Conservation (phyloP, 306 rosid genomes). For the Biancaea sappan region DNA sequence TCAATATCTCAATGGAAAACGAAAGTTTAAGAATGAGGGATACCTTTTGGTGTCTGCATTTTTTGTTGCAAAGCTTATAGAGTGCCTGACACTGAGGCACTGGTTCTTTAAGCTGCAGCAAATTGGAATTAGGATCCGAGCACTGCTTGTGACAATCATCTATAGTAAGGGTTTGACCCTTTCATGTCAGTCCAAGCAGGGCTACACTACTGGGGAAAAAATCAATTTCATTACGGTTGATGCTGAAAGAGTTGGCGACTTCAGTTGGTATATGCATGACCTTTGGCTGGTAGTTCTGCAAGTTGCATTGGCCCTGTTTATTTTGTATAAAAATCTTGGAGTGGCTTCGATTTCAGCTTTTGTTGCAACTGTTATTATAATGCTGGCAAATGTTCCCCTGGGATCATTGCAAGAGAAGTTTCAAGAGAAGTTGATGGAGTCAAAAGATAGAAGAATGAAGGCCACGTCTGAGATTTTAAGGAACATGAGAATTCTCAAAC, state of each 20-base stretch:
- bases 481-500: conserved; percentile 65
- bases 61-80: conserved; percentile 49
- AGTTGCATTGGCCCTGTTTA: conserved; percentile 44
- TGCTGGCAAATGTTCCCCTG: conserved; percentile 57
- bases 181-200: conserved; percentile 50
- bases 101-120: conserved; percentile 50
- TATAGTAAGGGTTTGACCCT: conserved; percentile 47
- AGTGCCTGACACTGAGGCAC: conserved; percentile 45
- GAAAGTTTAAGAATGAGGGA: conserved; percentile 47
- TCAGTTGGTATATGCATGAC: conserved; percentile 48
- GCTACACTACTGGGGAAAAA: conserved; percentile 54
- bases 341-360: conserved; percentile 53
- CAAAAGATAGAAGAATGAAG: conserved; percentile 62
- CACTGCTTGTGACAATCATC: conserved; percentile 39
- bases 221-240: conserved; percentile 59
- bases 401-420: conserved; percentile 48
- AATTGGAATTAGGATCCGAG: conserved; percentile 44
- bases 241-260: conserved; percentile 53
- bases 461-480: conserved; percentile 61
- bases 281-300: conserved; percentile 48
- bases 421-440: conserved; percentile 57
- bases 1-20: conserved; percentile 47
- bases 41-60: conserved; percentile 44
- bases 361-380: conserved; percentile 45
- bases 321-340: conserved; percentile 56